Base-by-base conservation (phyloP, 2,329 filamentous ascomycete species). In the Cercospora sp. region DNA sequence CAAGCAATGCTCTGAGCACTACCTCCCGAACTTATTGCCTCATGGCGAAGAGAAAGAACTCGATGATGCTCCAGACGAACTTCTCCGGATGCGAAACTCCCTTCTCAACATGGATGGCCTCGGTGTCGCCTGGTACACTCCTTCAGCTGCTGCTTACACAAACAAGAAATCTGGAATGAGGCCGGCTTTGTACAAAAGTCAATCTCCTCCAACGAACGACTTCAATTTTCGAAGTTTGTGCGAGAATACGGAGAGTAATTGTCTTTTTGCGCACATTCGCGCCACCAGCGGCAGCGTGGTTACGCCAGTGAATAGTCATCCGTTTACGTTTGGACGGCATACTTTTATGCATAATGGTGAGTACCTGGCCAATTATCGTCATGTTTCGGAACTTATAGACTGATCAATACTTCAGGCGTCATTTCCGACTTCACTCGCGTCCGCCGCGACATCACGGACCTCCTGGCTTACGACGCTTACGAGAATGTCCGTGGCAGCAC, bases 301-400 rank as follows among this genome's bases (percentile, higher is more conserved):
- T n/a, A 81, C 82, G 2, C 79, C 80, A 10, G 82, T 84, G 16
- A 86, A 86, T 74, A 83, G 82, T 51, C 84, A 87, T 66, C 84
- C 84, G 2, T 87, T 86, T 72, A 79, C 82, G 26, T 86, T 86
- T 63, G 84, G 84, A 12, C 78, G 84, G 18, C 83, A 85, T 69
- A 78, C 79, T 13, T 83, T 86, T 72, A 86, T 86, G 84, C 84
- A 87, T 77, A 86, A 86, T 71, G 61, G 61, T 63, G 23, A 13
- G 23, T 31, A 30, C 6, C 16, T 5, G 13, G 31, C 12, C 4
- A 13, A 3, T 13, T 13, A 10, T 10, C 10, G 10, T 33, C 31
- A 13, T 33, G 31, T 12, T 33, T 13, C 3, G 5, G 9, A 33
- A 28, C 3, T 8, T 16, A 51, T 4, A 6, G 3, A 5, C 40